phyloP scores from a whole-genome alignment of 441 rosid genomes.

The Euphorbia corollata region DNA sequence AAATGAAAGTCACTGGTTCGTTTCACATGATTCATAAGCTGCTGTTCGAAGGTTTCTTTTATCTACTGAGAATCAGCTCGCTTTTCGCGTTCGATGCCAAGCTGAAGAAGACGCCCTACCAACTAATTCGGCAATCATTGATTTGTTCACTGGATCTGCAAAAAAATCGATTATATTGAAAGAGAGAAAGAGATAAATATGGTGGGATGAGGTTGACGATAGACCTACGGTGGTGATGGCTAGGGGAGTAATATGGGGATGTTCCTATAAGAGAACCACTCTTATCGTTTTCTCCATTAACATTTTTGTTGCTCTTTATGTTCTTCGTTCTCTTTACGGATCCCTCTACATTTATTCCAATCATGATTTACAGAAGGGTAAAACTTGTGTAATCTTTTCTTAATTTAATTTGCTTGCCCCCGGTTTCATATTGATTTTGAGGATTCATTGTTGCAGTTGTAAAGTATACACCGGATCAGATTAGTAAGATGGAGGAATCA shows the following conservation, averaged over 20 bases:
- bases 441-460: constrained; percentile 36
- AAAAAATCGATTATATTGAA: not conserved
- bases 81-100: not conserved
- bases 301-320: constrained; percentile 81
- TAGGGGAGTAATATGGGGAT: constrained; percentile 40
- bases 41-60: not conserved
- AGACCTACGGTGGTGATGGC: constrained; percentile 33
- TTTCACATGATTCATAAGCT: constrained; percentile 10
- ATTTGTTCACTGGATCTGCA: not conserved
- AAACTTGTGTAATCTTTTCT: not conserved
- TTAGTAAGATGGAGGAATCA: constrained; percentile 83
- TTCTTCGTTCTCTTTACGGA: constrained; percentile 71
- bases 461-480: constrained; percentile 71
- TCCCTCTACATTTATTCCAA: constrained; percentile 66
- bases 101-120: constrained; percentile 5
- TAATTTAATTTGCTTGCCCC: not conserved
- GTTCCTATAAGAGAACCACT: constrained; percentile 77
- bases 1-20: constrained; percentile 3
- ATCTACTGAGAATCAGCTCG: not conserved
- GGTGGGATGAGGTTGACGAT: constrained; percentile 45
- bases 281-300: constrained; percentile 70
- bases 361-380: constrained; percentile 32
- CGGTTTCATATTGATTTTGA: not conserved
- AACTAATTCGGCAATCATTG: not conserved
- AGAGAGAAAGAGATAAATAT: constrained; percentile 23